Conservation (phyloP, 768 basidiomycete genomes). For the Lactarius hengduanensis region DNA sequence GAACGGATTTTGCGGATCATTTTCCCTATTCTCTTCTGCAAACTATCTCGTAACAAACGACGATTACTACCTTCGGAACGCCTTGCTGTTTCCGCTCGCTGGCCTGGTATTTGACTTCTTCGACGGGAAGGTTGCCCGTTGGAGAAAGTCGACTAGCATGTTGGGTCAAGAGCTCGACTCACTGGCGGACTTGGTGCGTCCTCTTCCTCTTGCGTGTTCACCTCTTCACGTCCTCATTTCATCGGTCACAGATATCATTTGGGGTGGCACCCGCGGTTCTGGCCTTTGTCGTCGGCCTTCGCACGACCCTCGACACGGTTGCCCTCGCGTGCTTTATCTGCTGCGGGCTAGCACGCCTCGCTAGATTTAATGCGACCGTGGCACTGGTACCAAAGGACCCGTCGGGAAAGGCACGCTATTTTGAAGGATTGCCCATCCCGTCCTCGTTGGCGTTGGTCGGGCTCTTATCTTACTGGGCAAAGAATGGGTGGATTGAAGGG, state of each 20-base stretch:
- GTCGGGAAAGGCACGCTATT: constrained; percentile 88
- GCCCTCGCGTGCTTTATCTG: constrained; percentile 89
- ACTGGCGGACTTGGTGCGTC: constrained; percentile 86
- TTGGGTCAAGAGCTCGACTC: constrained; percentile 97
- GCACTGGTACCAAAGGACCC: constrained; percentile 87
- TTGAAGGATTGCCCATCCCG: constrained; percentile 97
- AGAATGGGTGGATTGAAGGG: constrained; percentile 81
- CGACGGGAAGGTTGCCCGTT: constrained; percentile 96
- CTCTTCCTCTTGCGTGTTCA: constrained; percentile 9
- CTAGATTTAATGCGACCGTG: constrained; percentile 98
- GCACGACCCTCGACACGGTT: constrained; percentile 88
- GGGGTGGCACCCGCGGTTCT: constrained; percentile 96
- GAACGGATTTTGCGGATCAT: constrained; percentile 97
- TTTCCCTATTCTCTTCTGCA: constrained; percentile 92
- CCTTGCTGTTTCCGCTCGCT: constrained; percentile 84
- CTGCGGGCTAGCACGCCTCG: constrained; percentile 93
- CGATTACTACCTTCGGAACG: constrained; percentile 77
- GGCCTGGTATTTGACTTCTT: constrained; percentile 98
- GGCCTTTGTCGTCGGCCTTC: constrained; percentile 86
- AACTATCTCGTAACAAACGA: constrained; percentile 82
- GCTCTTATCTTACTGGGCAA: constrained; percentile 78
- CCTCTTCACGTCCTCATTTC: constrained; percentile 8
- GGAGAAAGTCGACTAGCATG: constrained; percentile 94
- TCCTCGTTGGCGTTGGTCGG: constrained; percentile 80
- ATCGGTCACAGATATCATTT: constrained; percentile 76